Percentiles rank a stretch among this genome's conserved stretches.
Evolutionary conservation across 306 rosid genomes (phyloP).

Genomic region (Mimosa pudica): DNA sequence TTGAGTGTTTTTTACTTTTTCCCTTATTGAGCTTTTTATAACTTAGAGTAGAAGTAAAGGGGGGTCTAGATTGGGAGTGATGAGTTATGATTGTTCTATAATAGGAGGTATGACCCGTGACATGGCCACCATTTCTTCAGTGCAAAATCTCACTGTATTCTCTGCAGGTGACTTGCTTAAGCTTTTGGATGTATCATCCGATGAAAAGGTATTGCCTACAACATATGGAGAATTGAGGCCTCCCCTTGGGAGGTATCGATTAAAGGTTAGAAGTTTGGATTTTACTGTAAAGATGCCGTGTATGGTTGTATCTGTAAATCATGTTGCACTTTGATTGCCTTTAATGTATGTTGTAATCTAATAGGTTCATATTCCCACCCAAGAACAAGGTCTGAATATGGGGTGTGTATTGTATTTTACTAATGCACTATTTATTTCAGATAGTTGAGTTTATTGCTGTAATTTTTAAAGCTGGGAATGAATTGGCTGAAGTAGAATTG

Average conservation of each 20-base stretch:
- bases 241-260: constrained; percentile 96
- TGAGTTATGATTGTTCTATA: constrained; percentile 17
- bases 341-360: neutral
- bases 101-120: constrained; percentile 2
- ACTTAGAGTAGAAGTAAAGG: neutral
- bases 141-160: constrained; percentile 27
- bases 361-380: neutral
- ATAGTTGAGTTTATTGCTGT: constrained; percentile 95
- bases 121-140: constrained; percentile 3
- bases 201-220: constrained; percentile 80
- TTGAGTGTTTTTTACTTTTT: constrained; percentile 5
- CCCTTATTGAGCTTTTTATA: neutral
- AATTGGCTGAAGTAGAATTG: constrained; percentile 82
- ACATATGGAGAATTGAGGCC: constrained; percentile 96
- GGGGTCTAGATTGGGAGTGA: neutral
- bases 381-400: constrained; percentile 1
- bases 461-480: constrained; percentile 75
- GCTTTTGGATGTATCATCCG: constrained; percentile 75
- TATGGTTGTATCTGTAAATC: neutral
- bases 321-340: constrained; percentile 17
- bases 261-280: constrained; percentile 66
- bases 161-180: constrained; percentile 81
- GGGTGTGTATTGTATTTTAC: constrained; percentile 5
- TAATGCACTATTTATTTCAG: constrained; percentile 49
- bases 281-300: neutral